A percentile compares a stretch with the other conserved stretches of the same genome.
Conservation (phyloP, 495 filamentous ascomycete genomes). For the Coniosporium apollinis region DNA sequence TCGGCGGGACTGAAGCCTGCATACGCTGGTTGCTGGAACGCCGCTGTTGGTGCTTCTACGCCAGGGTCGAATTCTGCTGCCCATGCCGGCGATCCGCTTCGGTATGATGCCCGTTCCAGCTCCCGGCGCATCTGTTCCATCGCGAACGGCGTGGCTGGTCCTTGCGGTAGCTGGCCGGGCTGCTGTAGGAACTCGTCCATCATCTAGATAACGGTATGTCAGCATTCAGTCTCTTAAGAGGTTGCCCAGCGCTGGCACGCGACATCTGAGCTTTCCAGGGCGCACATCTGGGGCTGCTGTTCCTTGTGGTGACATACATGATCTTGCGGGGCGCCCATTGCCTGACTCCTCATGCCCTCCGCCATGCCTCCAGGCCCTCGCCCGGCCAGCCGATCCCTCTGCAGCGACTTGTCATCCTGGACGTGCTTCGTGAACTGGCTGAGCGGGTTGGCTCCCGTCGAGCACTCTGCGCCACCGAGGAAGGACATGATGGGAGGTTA, state of each 20-base stretch:
- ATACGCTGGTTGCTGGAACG: conserved; percentile 38
- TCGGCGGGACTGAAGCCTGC: conserved; percentile 67
- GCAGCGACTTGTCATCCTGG: conserved; percentile 83
- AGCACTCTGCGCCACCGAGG: conserved; percentile 89
- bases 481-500: conserved; percentile 60
- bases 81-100: conserved; percentile 46
- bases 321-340: conserved; percentile 43
- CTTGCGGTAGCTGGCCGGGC: conserved; percentile 37
- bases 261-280: no score
- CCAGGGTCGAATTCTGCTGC: conserved; percentile 50
- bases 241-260: no score
- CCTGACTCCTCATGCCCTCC: conserved; percentile 45
- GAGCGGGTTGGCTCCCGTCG: conserved; percentile 86
- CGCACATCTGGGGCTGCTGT: no score
- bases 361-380: conserved; percentile 44
- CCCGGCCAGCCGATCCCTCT: conserved; percentile 72
- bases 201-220: no score
- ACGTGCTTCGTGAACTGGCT: conserved; percentile 93
- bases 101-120: conserved; percentile 38
- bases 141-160: conserved; percentile 36
- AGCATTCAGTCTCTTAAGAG: no score
- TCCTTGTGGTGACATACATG: conserved; percentile 35
- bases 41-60: conserved; percentile 45
- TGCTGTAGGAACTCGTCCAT: conserved; percentile 87
- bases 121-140: conserved; percentile 56